A percentile compares a stretch with the other conserved stretches of the same genome.
phyloP scores from a whole-genome alignment of 2,329 filamentous ascomycete species.

The Rhynchosporium agropyri region DNA sequence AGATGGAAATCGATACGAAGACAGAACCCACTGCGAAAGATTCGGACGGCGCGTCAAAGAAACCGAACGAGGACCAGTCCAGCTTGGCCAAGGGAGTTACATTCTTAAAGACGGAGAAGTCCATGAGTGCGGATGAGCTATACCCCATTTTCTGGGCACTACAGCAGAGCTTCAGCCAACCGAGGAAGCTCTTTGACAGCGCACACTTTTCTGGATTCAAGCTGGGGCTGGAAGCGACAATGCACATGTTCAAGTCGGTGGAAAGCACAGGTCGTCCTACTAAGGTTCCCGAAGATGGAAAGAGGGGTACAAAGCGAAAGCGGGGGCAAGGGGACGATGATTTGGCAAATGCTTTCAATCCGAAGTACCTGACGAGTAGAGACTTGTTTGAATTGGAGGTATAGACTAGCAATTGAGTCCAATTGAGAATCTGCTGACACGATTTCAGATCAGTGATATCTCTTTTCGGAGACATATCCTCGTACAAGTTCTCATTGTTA shows the following conservation, averaged over 20 bases:
- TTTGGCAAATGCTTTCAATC: constrained; percentile 79
- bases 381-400: constrained; percentile 96
- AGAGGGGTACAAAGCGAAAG: constrained; percentile 72
- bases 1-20: constrained; percentile 67
- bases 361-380: constrained; percentile 96
- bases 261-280: constrained; percentile 51
- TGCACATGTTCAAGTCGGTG: constrained; percentile 76
- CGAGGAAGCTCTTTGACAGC: constrained; percentile 76
- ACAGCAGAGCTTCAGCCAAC: constrained; percentile 89
- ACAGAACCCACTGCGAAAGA: constrained; percentile 20
- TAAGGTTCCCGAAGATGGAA: constrained; percentile 64
- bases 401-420: constrained; percentile 38
- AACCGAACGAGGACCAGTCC: constrained; percentile 40
- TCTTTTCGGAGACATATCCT: constrained; percentile 93
- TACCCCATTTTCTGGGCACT: constrained; percentile 95
- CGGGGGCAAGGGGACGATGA: constrained; percentile 61
- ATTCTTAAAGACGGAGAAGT: constrained; percentile 49
- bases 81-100: constrained; percentile 49
- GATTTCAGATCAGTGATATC: constrained; percentile 79
- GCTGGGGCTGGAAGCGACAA: constrained; percentile 61
- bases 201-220: constrained; percentile 69
- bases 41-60: constrained; percentile 30
- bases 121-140: constrained; percentile 68
- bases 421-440: constrained; percentile 31
- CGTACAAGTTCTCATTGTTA: constrained; percentile 89